Conservation (phyloP, 352 stramenopile species). For the Pseudoperonospora humuli region DNA sequence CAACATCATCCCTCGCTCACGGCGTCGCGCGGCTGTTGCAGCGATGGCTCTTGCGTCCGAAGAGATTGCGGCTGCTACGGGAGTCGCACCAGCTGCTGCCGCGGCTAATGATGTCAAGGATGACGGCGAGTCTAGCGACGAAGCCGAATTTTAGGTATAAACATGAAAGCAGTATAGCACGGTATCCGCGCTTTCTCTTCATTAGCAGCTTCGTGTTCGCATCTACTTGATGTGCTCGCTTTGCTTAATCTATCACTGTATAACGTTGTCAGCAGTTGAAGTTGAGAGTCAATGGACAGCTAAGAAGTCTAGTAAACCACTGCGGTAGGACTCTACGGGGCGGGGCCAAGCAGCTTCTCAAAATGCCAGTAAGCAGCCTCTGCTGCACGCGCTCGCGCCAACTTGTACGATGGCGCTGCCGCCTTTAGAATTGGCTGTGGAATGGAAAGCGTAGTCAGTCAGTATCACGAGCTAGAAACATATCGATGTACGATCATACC, state of each 20-base stretch:
- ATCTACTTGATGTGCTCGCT: slow-evolving; percentile 3
- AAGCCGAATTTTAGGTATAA: slow-evolving; percentile 72
- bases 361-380: slow-evolving; percentile 47
- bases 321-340: slow-evolving; percentile 3
- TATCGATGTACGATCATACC: slow-evolving; percentile 22
- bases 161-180: neutral
- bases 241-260: neutral
- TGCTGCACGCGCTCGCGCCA: slow-evolving; percentile 43
- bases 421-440: slow-evolving; percentile 39
- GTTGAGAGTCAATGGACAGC: neutral
- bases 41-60: slow-evolving; percentile 62
- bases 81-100: slow-evolving; percentile 7
- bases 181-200: neutral
- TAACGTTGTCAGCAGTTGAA: neutral
- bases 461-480: neutral
- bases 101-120: slow-evolving; percentile 23
- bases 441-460: slow-evolving; percentile 2
- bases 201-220: too few species aligned
- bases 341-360: slow-evolving; percentile 18
- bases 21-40: slow-evolving; percentile 60
- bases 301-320: neutral
- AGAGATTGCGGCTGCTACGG: slow-evolving; percentile 27
- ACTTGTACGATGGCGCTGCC: slow-evolving; percentile 49
- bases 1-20: slow-evolving; percentile 79
- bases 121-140: slow-evolving; percentile 75